These are phyloP conservation scores for Mesotaenium endlicherianum DNA, from an alignment of 139 green algal species.

Conservation along the genomic window DNA sequence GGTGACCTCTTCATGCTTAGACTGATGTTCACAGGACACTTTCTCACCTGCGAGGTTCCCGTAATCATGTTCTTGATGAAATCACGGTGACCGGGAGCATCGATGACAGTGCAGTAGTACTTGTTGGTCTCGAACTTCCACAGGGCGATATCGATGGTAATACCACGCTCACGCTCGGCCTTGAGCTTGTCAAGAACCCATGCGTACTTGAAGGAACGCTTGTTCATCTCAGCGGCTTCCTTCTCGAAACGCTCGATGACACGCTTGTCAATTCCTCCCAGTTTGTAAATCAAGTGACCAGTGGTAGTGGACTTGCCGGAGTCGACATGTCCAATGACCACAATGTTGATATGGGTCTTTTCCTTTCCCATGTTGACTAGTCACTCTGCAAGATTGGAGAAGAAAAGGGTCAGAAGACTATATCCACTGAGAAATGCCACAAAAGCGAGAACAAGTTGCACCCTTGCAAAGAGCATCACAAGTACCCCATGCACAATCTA, in stretches of 20 bases:
- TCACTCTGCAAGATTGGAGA: background rate
- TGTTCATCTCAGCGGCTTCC: constrained; percentile 78
- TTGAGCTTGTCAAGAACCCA: constrained; percentile 92
- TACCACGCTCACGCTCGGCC: constrained; percentile 72
- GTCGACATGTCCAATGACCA: constrained; percentile 86
- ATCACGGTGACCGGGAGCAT: constrained; percentile 84
- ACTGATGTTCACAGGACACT: no score
- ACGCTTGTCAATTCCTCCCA: constrained; percentile 97
- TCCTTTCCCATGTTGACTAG: constrained; percentile 55
- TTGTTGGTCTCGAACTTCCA: constrained; percentile 99
- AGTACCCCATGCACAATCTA: no score
- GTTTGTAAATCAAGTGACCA: constrained; percentile 95
- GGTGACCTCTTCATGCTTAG: background rate
- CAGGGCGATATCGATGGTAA: constrained; percentile 86
- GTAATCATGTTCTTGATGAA: constrained; percentile 99
- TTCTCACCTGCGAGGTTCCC: constrained; percentile 61
- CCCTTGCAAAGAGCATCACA: no score
- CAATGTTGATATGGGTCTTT: constrained; percentile 65
- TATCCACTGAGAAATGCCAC: no score
- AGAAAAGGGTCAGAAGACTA: no score
- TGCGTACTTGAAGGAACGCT: constrained; percentile 89
- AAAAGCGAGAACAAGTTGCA: no score
- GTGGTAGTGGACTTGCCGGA: constrained; percentile 97
- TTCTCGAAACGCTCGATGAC: constrained; percentile 95
- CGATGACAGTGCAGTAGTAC: constrained; percentile 93